A percentile compares a stretch with the other conserved stretches of the same genome.
Evolutionary conservation across 106 monocot species (phyloP).

Genomic region (Allium fistulosum): DNA sequence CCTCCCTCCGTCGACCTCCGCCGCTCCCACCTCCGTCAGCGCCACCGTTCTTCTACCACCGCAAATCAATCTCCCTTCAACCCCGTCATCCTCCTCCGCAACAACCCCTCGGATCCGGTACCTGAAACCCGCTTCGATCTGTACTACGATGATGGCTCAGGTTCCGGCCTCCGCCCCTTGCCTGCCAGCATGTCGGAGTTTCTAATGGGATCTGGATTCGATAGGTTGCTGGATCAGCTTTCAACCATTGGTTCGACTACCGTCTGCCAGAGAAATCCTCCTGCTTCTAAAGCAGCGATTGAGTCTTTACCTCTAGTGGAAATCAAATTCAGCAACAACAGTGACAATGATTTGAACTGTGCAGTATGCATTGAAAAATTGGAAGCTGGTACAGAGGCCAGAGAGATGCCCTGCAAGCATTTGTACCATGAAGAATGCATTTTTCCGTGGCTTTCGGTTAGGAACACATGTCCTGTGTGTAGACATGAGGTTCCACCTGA

Average conservation of each 20-base stretch:
- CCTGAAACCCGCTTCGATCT: constrained; percentile 31
- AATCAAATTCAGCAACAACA: constrained; percentile 23
- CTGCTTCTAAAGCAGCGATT: constrained; percentile 62
- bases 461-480: constrained; percentile 30
- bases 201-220: constrained; percentile 74
- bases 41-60: constrained; percentile 13
- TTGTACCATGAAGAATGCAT: constrained; percentile 34
- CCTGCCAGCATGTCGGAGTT: constrained; percentile 61
- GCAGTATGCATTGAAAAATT: constrained; percentile 36
- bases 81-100: constrained; percentile 65
- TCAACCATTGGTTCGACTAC: constrained; percentile 19
- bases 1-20: constrained; percentile 6
- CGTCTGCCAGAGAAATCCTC: constrained; percentile 23
- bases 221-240: constrained; percentile 67
- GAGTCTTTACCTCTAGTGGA: constrained; percentile 59
- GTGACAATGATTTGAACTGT: constrained; percentile 14
- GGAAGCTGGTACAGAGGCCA: constrained; percentile 14
- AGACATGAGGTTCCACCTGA: constrained; percentile 28
- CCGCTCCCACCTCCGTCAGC: constrained; percentile 7
- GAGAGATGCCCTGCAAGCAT: constrained; percentile 42
- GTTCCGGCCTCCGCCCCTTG: constrained; percentile 53
- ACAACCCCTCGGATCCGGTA: constrained; percentile 7
- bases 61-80: constrained; percentile 31
- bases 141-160: constrained; percentile 67
- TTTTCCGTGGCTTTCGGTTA: constrained; percentile 23